A percentile compares a stretch with the other conserved stretches of the same genome.
Evolutionary conservation across 1,284 basidiomycete genomes (phyloP).

Genomic region (Schizophyllum commune): DNA sequence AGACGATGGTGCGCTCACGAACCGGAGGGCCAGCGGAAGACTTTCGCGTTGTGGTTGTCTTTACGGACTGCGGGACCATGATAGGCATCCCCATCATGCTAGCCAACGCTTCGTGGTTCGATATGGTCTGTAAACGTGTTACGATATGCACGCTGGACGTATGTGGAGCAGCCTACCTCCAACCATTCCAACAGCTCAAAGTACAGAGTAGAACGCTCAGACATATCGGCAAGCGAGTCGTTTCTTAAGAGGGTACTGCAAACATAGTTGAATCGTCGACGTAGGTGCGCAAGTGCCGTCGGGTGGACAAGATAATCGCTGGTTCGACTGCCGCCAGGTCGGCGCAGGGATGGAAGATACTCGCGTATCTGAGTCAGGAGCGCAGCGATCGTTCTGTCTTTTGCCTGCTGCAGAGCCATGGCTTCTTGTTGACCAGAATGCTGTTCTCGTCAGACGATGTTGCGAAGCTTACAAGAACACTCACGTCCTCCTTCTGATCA

Average conservation of each 20-base stretch:
- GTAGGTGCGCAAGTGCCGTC: constrained; percentile 80
- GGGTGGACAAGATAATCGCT: constrained; percentile 88
- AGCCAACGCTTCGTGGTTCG: constrained; percentile 82
- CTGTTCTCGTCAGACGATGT: constrained; percentile 29
- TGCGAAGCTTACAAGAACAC: constrained; percentile 21
- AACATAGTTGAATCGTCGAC: constrained; percentile 81
- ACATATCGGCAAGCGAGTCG: constrained; percentile 90
- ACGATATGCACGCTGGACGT: background rate
- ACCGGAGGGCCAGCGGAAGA: constrained; percentile 35
- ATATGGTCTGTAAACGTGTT: constrained; percentile 56
- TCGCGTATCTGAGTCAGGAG: constrained; percentile 64
- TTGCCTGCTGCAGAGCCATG: constrained; percentile 55
- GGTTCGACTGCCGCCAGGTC: constrained; percentile 62
- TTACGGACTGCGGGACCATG: constrained; percentile 73
- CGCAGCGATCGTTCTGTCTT: constrained; percentile 64
- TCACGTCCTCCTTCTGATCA: constrained; percentile 70
- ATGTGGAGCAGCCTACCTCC: constrained; percentile 45
- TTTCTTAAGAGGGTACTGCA: constrained; percentile 79
- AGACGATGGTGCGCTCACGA: constrained; percentile 72
- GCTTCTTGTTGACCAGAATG: constrained; percentile 74
- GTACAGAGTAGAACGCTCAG: constrained; percentile 79
- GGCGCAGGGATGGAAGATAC: constrained; percentile 73
- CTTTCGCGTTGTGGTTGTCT: constrained; percentile 49
- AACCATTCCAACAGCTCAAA: constrained; percentile 87
- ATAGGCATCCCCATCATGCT: constrained; percentile 96